Conservation (phyloP, 228 moss, liverwort and hornwort genomes). For the Sphagnum fallax region DNA sequence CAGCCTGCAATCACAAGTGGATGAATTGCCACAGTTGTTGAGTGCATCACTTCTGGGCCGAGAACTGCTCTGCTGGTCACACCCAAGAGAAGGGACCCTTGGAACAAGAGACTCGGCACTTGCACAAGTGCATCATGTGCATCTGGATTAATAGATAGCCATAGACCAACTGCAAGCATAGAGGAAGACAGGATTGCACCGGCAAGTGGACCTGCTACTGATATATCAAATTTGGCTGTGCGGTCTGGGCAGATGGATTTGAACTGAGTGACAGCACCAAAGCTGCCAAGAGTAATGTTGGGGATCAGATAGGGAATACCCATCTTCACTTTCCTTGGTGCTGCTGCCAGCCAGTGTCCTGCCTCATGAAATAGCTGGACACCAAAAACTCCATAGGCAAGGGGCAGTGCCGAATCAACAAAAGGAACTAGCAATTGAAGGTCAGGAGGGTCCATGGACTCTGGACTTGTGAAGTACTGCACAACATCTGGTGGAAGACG, state of each 20-base stretch:
- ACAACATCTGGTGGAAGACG: slow-evolving; percentile 87
- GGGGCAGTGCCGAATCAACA: slow-evolving; percentile 81
- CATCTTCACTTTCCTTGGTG: slow-evolving; percentile 78
- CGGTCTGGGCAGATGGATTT: slow-evolving; percentile 80
- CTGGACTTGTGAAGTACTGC: slow-evolving; percentile 86
- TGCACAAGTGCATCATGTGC: slow-evolving; percentile 76
- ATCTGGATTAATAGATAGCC: slow-evolving; percentile 70
- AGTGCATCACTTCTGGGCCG: slow-evolving; percentile 77
- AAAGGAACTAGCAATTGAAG: slow-evolving; percentile 80
- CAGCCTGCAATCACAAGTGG: slow-evolving; percentile 95
- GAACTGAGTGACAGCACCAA: slow-evolving; percentile 86
- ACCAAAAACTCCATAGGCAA: slow-evolving; percentile 96
- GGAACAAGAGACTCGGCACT: slow-evolving; percentile 87
- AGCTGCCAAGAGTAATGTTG: slow-evolving; percentile 92
- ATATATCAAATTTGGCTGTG: slow-evolving; percentile 85
- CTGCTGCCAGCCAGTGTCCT: slow-evolving; percentile 86
- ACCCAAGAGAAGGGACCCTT: slow-evolving; percentile 85
- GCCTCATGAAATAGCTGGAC: slow-evolving; percentile 89
- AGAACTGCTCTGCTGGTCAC: slow-evolving; percentile 59
- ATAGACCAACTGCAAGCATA: slow-evolving; percentile 81
- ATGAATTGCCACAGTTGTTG: slow-evolving; percentile 78
- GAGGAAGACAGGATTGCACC: slow-evolving; percentile 78
- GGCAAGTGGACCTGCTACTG: slow-evolving; percentile 81
- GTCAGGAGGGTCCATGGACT: slow-evolving; percentile 76
- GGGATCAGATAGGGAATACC: slow-evolving; percentile 91